Base-by-base conservation (phyloP, 305 asterid species). In the Rubia peregrina region DNA sequence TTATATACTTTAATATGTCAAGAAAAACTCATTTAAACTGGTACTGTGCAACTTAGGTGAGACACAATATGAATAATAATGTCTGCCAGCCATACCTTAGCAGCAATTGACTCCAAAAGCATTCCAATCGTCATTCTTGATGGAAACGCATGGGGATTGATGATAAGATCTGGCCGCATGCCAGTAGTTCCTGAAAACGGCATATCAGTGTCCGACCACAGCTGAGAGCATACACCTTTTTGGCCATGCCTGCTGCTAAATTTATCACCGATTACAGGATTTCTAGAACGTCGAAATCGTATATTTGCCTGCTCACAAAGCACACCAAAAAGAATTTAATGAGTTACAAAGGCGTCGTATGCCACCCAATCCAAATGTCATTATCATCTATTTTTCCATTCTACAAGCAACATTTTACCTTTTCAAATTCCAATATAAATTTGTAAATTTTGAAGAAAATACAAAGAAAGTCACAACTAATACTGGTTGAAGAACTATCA, bases 211-310 rank as follows among this genome's bases (percentile, higher is more conserved):
- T 91, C 98, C 75, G 88, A 84, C 96, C 97, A 93, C 65, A 90
- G 87, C 85, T 91, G 98, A 74, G 98, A 93, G 84, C 98, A 93
- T 67, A 93, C 98, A 81, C 98, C 98, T 85, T 93, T 93, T 76
- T 93, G 98, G 59, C 98, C 98, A 76, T 93, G 98, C 36, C 98
- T 85, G 81, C 98, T 93, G 85, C 98, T 93, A 81, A 93, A 93
- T 73, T 93, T 93, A 82, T 93, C 98, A 62, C 98, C 98, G 77
- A 93, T 91, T 69, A 88, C 71, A 41, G 98, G 98, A 84, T 89
- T 89, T 77, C 98, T 88, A 62, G 96, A 80, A 60, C 87, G 87
- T 57, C 98, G 83, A 68, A 93, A 77, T 24, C 97, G 95, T 78
- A 93, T 82, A 75, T 85, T 93, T 36, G 92, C 97, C 98, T 93